phyloP scores from a whole-genome alignment of 2,329 filamentous ascomycete species.

The Fusarium gaditjirri region DNA sequence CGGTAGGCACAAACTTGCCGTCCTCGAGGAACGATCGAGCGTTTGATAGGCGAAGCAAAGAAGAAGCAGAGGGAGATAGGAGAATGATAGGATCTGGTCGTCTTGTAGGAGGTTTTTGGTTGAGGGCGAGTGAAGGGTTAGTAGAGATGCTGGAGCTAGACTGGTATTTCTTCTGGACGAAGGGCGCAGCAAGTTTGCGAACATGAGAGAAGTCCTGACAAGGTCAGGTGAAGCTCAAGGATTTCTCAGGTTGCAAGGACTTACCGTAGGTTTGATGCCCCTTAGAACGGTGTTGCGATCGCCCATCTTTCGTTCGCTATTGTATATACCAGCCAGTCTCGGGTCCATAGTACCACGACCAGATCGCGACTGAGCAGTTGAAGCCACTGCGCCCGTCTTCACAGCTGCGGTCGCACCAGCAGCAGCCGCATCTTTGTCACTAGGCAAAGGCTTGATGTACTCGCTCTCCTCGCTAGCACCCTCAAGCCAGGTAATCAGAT shows the following conservation, averaged over 20 bases:
- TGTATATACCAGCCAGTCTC: conserved; percentile 86
- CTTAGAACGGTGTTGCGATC: conserved; percentile 90
- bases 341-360: conserved; percentile 80
- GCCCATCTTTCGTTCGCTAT: conserved; percentile 88
- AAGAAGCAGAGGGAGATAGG: conserved; percentile 94
- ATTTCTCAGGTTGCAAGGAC: conserved; percentile 43
- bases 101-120: conserved; percentile 62
- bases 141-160: conserved; percentile 52
- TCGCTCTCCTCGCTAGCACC: conserved; percentile 91
- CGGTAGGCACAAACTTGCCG: conserved; percentile 82
- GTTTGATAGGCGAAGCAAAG: conserved; percentile 93
- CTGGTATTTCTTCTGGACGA: conserved; percentile 72
- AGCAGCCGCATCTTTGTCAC: conserved; percentile 62
- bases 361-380: conserved; percentile 60
- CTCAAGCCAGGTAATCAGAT: conserved; percentile 93
- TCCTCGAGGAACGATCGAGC: conserved; percentile 93
- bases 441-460: conserved; percentile 86
- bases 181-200: conserved; percentile 83
- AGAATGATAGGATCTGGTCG: conserved; percentile 90
- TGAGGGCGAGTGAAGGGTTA: conserved; percentile 62
- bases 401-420: conserved; percentile 53
- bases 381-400: conserved; percentile 53
- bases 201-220: conserved; percentile 90
- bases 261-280: conserved; percentile 87
- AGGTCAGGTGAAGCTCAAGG: conserved; percentile 11